Percentiles rank a stretch among this genome's conserved stretches.
phyloP scores from a whole-genome alignment of 164 flowering plant genomes.

The Chloranthus sessilifolius region DNA sequence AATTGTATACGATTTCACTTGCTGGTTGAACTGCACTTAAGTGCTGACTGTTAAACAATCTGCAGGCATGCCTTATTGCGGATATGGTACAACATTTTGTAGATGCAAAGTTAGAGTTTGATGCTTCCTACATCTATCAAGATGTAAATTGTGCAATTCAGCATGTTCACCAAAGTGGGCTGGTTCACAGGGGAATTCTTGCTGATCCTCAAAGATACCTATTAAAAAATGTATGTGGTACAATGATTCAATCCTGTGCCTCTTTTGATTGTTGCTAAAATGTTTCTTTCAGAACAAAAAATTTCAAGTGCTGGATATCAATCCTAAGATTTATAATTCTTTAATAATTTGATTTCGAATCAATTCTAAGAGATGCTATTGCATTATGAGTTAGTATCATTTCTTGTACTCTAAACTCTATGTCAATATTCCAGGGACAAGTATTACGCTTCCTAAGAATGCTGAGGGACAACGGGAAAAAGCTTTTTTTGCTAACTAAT shows the following conservation, averaged over 20 bases:
- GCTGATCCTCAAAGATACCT: slow-evolving; percentile 71
- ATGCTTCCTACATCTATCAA: slow-evolving; percentile 77
- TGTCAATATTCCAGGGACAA: slow-evolving; percentile 45
- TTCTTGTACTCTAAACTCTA: slow-evolving; percentile 1
- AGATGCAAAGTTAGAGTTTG: slow-evolving; percentile 93
- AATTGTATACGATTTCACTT: no score
- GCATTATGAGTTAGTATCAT: not conserved
- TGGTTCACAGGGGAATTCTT: slow-evolving; percentile 79
- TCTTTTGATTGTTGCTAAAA: not conserved
- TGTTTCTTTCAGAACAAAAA: not conserved
- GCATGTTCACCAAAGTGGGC: slow-evolving; percentile 89
- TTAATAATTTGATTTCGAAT: not conserved
- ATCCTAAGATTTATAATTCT: not conserved
- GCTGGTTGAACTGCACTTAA: no score
- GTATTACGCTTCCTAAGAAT: slow-evolving; percentile 65
- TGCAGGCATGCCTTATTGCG: slow-evolving; percentile 91
- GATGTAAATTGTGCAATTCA: slow-evolving; percentile 91
- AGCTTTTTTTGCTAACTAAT: slow-evolving; percentile 84
- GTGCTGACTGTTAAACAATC: no score
- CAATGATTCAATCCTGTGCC: slow-evolving; percentile 15
- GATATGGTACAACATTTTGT: slow-evolving; percentile 92
- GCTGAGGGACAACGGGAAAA: slow-evolving; percentile 87
- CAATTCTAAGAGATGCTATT: not conserved
- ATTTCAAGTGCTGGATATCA: not conserved
- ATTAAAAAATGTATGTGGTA: slow-evolving; percentile 70